Evolutionary conservation across 164 flowering plant species (phyloP).

Genomic region (Paratinospora sagittata): DNA sequence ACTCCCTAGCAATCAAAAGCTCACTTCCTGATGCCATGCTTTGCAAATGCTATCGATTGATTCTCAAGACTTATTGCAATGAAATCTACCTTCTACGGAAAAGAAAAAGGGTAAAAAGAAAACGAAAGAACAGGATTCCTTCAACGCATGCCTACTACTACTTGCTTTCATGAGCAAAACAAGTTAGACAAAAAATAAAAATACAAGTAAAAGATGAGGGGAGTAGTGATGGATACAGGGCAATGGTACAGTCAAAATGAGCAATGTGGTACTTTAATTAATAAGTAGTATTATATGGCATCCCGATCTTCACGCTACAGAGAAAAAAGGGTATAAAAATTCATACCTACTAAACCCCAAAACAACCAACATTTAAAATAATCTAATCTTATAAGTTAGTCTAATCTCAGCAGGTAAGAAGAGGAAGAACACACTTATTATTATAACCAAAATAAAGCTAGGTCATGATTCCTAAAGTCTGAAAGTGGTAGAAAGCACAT

Average conservation of each 20-base stretch:
- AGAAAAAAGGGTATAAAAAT: not conserved
- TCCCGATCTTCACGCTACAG: conserved; percentile 2
- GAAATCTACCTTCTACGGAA: not conserved
- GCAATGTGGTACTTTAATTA: not conserved
- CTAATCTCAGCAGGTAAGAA: not conserved
- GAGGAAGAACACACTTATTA: too few relatives aligned
- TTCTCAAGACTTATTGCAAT: not conserved
- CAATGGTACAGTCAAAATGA: not conserved
- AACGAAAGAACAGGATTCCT: not conserved
- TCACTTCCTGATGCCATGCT: not conserved
- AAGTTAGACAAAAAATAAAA: too few relatives aligned
- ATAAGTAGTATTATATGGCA: not conserved
- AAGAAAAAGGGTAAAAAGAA: not conserved
- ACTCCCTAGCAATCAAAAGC: not conserved
- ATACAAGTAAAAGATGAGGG: too few relatives aligned
- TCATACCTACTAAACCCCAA: not conserved
- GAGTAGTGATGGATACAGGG: not conserved
- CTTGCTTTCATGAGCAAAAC: not conserved
- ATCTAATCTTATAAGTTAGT: not conserved
- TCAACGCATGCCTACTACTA: not conserved
- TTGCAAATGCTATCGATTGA: not conserved
- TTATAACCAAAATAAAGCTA: not conserved
- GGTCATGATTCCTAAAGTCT: conserved; percentile 9
- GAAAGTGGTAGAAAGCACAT: conserved; percentile 14
- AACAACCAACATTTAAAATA: not conserved